Evolutionary conservation across 352 stramenopile genomes (phyloP), one percentile per base, ranked within the genome.

Genomic region (Pythium pyrilobum): DNA sequence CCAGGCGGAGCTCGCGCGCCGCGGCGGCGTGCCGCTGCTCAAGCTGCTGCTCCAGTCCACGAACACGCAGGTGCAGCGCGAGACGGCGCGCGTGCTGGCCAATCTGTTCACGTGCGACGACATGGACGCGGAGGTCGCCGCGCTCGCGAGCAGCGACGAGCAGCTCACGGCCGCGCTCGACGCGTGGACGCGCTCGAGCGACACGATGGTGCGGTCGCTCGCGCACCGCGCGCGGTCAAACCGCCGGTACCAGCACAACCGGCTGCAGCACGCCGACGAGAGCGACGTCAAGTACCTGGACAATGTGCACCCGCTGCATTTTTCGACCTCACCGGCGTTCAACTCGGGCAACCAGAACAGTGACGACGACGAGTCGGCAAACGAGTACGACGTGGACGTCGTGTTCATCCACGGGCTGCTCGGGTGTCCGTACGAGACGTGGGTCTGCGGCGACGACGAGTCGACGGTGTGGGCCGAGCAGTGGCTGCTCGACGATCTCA

Each of bases 331-430:
- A 0, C 54, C 45, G 4, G 45, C 39, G 36, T 64, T 64, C 29
- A 57, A 61, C 50, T 45, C 24, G 21, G 50, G 32, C 18, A 58
- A 50, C 32, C 34, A 60, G 18, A 41, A 41, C 48, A 24, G 18
- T 23, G 28, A 46, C 20, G 32, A 55, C 32, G 49, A 73, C 8
- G 37, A 65, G 42, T 25, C 41, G 0, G 37, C 47, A 9, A 48
- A 55, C 39, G 53, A 76, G 13, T 91, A 87, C 34, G 75, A 89
- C 28, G 67, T 90, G 1, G 83, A 94, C 25, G 73, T 94, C 4
- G 81, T 94, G 13, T 88, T 94, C 45, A 74, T 94, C 29, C 83
- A 93, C 42, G 83, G 83, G 0, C 56, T 94, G n/a, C 51, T 90
- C 2, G 83, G 83, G 4, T 89, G 74, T 55, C 77, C 82, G 29